Evolutionary conservation across 176 grass and related monocot genomes (phyloP).

Genomic region (Zoysia pacifica): DNA sequence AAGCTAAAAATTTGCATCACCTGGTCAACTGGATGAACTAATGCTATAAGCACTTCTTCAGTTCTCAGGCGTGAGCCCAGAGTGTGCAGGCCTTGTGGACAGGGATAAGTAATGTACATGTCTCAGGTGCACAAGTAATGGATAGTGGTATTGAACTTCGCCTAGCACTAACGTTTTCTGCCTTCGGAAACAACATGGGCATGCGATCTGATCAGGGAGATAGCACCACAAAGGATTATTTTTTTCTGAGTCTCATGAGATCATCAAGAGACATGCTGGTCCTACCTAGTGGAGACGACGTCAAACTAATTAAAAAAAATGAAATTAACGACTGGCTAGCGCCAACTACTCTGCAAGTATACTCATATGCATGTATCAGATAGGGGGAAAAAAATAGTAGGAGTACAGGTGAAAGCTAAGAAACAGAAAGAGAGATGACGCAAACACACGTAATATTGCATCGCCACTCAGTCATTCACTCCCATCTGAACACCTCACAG

Average conservation of each 20-base stretch:
- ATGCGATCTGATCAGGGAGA: background rate
- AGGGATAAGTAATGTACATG: too few species aligned
- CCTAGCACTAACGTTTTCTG: too few species aligned
- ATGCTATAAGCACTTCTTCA: too few species aligned
- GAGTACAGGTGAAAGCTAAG: background rate
- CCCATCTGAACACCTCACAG: background rate
- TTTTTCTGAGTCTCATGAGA: background rate
- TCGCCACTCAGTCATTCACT: background rate
- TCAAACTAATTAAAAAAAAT: background rate
- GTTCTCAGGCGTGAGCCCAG: too few species aligned
- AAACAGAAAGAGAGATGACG: background rate
- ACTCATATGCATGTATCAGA: background rate
- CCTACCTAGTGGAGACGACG: background rate
- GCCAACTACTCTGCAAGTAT: slow-evolving; percentile 13
- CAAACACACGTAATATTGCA: background rate
- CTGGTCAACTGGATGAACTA: background rate
- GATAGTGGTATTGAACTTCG: background rate
- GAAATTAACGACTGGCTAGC: background rate
- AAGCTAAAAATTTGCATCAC: background rate
- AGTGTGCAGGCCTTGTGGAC: too few species aligned
- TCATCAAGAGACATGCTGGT: background rate
- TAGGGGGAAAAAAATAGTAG: too few species aligned
- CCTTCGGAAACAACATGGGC: background rate
- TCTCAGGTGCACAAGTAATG: too few species aligned
- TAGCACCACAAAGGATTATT: background rate